Base-by-base conservation (phyloP, 2,329 filamentous ascomycete genomes). In the Xylaria digitata region DNA sequence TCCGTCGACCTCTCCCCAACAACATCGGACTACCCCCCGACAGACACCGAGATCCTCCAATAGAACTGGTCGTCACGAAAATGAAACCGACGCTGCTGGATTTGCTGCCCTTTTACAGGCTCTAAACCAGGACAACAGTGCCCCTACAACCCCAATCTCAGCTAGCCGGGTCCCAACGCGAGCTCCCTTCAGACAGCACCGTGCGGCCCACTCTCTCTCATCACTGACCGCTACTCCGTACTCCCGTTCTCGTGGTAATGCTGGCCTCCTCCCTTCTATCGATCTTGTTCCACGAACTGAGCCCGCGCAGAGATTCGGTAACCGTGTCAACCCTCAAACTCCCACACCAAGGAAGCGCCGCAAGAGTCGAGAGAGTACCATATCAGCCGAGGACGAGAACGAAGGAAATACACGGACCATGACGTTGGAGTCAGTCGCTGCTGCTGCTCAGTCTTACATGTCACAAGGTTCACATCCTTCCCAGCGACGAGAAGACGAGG, bases 41-140 rank as follows among this genome's bases (percentile, higher is more conserved):
- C 85, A 87, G 62, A 85, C 86, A 3, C 84, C 83, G 6, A 81
- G 77, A 76, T 78, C 77, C 6, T 49, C 68, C 63, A 80, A 74
- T 68, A 79, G 80, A 75, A 74, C 81, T 34, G 59, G 67, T 32
- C 78, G 77, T n/a, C 77, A 79, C 45, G 84, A 83, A 57, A 80
- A 78, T n/a, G 82, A 85, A 61, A 81, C 84, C 48, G 86, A 85
- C 62, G 85, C 90, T 70, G 88, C 87, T 70, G 85, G 90, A 26
- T 91, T 97, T 75, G 93, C 92, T 34, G 92, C 91, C 34, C 86
- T 97, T 6, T 84, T 97, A 59, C 90, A 94, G 75, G 92, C 94
- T 64, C 85, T 95, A 48, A 93, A 88, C 77, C 90, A 93, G 73
- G 91, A 93, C 72, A 89, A 87, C 70, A 93, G 90, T 72, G 90